Base-by-base conservation (phyloP, 352 stramenopile genomes). In the Globisporangium alternatum region DNA sequence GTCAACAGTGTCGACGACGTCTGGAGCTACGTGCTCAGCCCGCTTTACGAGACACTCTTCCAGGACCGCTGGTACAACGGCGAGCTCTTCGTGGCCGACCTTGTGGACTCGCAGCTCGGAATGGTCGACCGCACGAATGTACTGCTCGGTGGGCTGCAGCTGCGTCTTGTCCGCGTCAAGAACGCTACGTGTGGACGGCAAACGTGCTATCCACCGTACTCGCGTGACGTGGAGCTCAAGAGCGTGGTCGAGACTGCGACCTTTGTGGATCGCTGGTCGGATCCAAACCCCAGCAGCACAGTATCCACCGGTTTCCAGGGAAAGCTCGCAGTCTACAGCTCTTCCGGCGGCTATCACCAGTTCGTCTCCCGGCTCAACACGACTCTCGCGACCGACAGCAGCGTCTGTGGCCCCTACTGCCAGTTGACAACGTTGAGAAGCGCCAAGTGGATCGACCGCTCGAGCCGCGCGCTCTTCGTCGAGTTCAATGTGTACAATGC, bases 401-500 rank as follows among this genome's bases (percentile, higher is more conserved):
- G 19, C 25, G 3, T 1, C 2, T 88, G 81, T 39, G 60, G 72
- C 5, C 65, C 77, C 5, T 65, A 65, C 5, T 89, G 80, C 51
- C 63, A 75, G 48, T 62, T 93, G 13, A 33, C 49, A 3, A 59
- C 61, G 53, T 70, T 90, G 13, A 69, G 65, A 13, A 44, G n/a
- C n/a, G 35, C 30, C 25, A 41, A 72, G 30, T 93, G 83, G 83
- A 62, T 93, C n/a, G 78, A 89, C 28, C 57, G 61, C 9, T 77
- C 72, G 1, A 80, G 64, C 30, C 69, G 81, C 9, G 72, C 77
- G 33, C 61, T 91, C 15, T 78, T 89, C 52, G 67, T 80, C 15
- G 69, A 79, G 47, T 91, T 89, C 63, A 93, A 88, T 43, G 43
- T 90, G 22, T 90, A 88, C 75, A 90, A 87, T 21, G 60, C 71